Base-by-base conservation (phyloP, 495 filamentous ascomycete species). In the Tetracladium setigerum region DNA sequence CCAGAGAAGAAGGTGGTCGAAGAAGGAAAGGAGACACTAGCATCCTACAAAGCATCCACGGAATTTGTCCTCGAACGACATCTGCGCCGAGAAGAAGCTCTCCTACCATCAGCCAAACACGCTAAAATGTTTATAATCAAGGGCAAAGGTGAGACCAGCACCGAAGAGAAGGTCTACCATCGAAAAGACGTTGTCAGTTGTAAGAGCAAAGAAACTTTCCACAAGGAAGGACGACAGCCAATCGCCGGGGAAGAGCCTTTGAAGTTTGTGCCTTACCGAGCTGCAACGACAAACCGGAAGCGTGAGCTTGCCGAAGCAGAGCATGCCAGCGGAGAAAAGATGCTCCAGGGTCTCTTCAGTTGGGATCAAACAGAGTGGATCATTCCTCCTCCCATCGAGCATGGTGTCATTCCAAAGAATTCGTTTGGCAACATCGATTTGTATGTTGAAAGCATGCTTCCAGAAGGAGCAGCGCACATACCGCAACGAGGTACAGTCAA, bases 391-490 rank as follows among this genome's bases (percentile, higher is more conserved):
- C 89, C 89, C 5, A 85, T 86, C 58, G 52, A 74, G 33, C 76
- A 95, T 56, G 94, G 92, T 4, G 69, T 82, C 6, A 95, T 99
- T 43, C 94, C 91, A 5, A 91, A 87, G 64, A 99, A 99, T 58
- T 79, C 83, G 32, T 99, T 89, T 58, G 90, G 91, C 7, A 99
- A 99, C 61, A 96, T 96, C 52, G 94, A 99, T 65, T 81, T 95
- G 52, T 99, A 90, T 59, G 89, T 85, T 2, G 83, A 87, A 38
- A 87, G 83, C 45, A 97, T 99, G 91, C 82, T 95, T 14, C 92
- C 92, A 1, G 56, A 69, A 36, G 92, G 75, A n/a, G 89, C 91
- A 5, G 74, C 85, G 10, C 92, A 99, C 62, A 71, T 99, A 15
- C 86, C 84, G 0, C 78, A 82, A 38, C 77, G 83, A 32, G 86